A percentile compares a stretch with the other conserved stretches of the same genome.
These are phyloP conservation scores for Vaccinium myrtillus DNA, from an alignment of 148 eudicot genomes.

Conservation along the genomic window DNA sequence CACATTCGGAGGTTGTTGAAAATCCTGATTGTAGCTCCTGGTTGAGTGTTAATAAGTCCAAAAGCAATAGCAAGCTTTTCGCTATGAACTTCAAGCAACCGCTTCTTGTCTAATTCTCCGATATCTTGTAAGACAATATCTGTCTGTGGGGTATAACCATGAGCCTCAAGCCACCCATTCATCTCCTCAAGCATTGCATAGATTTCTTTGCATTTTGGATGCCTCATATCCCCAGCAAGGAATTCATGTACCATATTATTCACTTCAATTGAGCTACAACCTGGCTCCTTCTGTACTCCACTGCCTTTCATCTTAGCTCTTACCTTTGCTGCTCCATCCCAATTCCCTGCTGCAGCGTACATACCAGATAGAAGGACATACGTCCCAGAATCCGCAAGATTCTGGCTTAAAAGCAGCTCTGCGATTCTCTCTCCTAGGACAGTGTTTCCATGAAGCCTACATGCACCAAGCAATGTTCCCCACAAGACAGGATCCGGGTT, in stretches of 20 bases:
- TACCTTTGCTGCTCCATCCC: slow-evolving; percentile 73
- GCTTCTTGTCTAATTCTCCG: slow-evolving; percentile 51
- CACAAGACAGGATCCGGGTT: slow-evolving; percentile 65
- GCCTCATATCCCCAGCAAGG: slow-evolving; percentile 83
- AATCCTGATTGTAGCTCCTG: slow-evolving; percentile 66
- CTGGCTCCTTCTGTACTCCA: slow-evolving; percentile 83
- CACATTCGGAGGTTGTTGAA: slow-evolving; percentile 83
- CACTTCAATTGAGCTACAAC: slow-evolving; percentile 92
- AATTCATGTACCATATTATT: slow-evolving; percentile 74
- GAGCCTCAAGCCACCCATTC: slow-evolving; percentile 46
- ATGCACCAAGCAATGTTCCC: slow-evolving; percentile 83
- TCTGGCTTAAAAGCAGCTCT: slow-evolving; percentile 41
- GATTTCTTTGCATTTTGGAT: slow-evolving; percentile 65
- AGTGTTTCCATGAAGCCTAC: slow-evolving; percentile 64
- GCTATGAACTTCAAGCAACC: slow-evolving; percentile 71
- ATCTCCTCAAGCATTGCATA: slow-evolving; percentile 76
- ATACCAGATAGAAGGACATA: slow-evolving; percentile 77
- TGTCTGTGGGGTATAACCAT: slow-evolving; percentile 59
- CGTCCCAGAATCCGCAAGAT: slow-evolving; percentile 66
- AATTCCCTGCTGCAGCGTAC: slow-evolving; percentile 64
- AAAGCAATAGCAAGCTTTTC: slow-evolving; percentile 84
- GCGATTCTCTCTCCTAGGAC: slow-evolving; percentile 64
- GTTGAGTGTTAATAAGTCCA: slow-evolving; percentile 72
- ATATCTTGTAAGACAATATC: slow-evolving; percentile 60
- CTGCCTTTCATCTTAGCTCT: slow-evolving; percentile 68